Evolutionary conservation across 2,329 filamentous ascomycete species (phyloP).

Genomic region (Nothopassalora personata): DNA sequence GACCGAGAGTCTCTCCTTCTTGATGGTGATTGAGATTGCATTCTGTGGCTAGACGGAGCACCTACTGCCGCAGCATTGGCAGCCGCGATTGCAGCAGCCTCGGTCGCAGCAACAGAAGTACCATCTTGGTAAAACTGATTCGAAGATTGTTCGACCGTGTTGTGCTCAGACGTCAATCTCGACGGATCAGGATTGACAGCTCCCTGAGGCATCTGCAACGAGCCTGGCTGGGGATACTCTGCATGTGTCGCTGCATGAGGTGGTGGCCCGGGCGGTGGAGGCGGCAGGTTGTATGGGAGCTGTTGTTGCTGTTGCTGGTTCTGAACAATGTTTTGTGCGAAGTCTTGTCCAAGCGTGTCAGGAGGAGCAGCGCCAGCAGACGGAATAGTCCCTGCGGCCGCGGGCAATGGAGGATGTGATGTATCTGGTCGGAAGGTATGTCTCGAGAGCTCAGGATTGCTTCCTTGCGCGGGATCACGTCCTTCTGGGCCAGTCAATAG

Average conservation of each 20-base stretch:
- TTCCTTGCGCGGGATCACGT: constrained; percentile 38
- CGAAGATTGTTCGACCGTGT: constrained; percentile 24
- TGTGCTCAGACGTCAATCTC: constrained; percentile 31
- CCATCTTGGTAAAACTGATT: constrained; percentile 13
- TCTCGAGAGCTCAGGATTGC: constrained; percentile 42
- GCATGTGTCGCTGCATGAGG: constrained; percentile 21
- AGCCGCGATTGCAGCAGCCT: constrained; percentile 14
- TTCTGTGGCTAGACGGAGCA: constrained; percentile 21
- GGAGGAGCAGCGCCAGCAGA: constrained; percentile 5
- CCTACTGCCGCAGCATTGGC: constrained; percentile 18
- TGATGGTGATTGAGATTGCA: constrained; percentile 28
- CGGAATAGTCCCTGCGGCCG: constrained; percentile 26
- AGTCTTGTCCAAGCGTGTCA: constrained; percentile 8
- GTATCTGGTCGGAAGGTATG: constrained; percentile 30
- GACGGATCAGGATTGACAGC: constrained; percentile 36
- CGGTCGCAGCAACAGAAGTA: constrained; percentile 13
- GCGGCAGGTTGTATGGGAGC: constrained; percentile 20
- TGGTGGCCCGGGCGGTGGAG: constrained; percentile 33
- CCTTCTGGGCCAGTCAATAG: constrained; percentile 26
- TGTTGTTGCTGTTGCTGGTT: constrained; percentile 15
- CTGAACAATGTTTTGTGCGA: constrained; percentile 9
- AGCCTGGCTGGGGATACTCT: constrained; percentile 27
- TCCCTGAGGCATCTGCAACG: constrained; percentile 35
- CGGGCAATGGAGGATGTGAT: constrained; percentile 32
- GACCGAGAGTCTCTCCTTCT: constrained; percentile 14